Evolutionary conservation across 768 basidiomycete genomes (phyloP), one percentile per base, ranked within the genome.

Genomic region (Xanthoconium purpureum): DNA sequence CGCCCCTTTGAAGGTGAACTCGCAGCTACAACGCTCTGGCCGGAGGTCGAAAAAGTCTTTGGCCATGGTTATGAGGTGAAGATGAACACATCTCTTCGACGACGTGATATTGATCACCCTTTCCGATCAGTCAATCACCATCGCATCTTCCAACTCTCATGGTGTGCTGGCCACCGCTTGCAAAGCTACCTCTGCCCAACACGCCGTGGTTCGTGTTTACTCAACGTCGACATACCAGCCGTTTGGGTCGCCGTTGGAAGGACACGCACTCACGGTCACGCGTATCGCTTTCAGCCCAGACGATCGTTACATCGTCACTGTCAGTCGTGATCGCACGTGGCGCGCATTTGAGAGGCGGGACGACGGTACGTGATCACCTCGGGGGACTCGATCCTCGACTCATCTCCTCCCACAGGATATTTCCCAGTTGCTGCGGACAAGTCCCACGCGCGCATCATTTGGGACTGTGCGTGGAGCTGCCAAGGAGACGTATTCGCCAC

Each of bases 21-120:
- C 0, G 87, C 92, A 0, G 81, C 85, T 0, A 81, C 83, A 15
- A 98, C 96, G 0, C 78, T 98, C 1, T 99, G 97, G 97, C 97
- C 96, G 0, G 97, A 99, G 74, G 77, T 85, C 1, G 97, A 98
- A 65, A 99, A 99, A 70, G 78, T 99, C 1, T 99, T 97, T 69
- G 97, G 96, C 6, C 97, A 98, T 71, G 94, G 96, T 40, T 98
- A 98, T 64, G 97, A 99, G 82, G 93, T 89, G 57, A 52, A 1
- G 35, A 56, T 32, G 17, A 6, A 46, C 60, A n/a, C 28, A 2
- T 51, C 20, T 43, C 33, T 35, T 46, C 5, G 54, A 36, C 38
- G 50, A 35, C 30, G 17, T 14, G 29, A 42, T 18, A 30, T 24
- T 59, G 30, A 40, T 45, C 33, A 14, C 37, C 48, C 29, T 52